Base-by-base conservation (phyloP, 2,329 filamentous ascomycete species). In the Fusarium praegraminearum region DNA sequence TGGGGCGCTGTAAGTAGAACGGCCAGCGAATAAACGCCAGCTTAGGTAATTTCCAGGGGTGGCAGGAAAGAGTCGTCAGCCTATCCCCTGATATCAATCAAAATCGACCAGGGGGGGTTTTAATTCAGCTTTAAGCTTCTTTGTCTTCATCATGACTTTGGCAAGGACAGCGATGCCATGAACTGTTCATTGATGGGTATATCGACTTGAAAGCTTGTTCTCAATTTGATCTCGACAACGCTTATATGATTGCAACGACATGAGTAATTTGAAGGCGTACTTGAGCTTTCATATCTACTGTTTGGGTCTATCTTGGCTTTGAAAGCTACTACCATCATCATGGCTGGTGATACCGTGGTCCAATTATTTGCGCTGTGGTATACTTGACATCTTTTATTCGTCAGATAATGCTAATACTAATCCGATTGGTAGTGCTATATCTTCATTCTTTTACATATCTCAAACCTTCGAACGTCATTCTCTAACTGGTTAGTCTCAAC, bases 371-470 rank as follows among this genome's bases (percentile, higher is more conserved):
- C 70, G 28, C 49, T 74, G 38, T 75, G 73, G 73, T 74, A 72
- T 8, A 45, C 24, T 16, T 28, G 43, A 20, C n/a, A 18, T 38
- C 26, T 22, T 20, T 26, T 32, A 13, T n/a, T 18, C 11, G 30
- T 53, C 35, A 28, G 24, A 12, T n/a, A 12, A 32, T 28, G 5
- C 20, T 28, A 3, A 11, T 32, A 26, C 62, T 65, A 28, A 65
- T 20, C 4, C 9, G n/a, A 26, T 38, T 35, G 16, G 33, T 28
- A 87, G 85, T 72, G 81, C 83, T 64, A 72, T 84, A 16, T 71
- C 79, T 46, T 85, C 84, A 4, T 85, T 86, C 73, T 72, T 83
- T 44, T 86, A 84, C 77, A 78, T 86, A 16, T 81, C 80, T 4
- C 78, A 80, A 64, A 83, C 80, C 9, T 73, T 85, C 15, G 81